phyloP scores from a whole-genome alignment of 1,139 yeast species.

The Pichia inconspicua region DNA sequence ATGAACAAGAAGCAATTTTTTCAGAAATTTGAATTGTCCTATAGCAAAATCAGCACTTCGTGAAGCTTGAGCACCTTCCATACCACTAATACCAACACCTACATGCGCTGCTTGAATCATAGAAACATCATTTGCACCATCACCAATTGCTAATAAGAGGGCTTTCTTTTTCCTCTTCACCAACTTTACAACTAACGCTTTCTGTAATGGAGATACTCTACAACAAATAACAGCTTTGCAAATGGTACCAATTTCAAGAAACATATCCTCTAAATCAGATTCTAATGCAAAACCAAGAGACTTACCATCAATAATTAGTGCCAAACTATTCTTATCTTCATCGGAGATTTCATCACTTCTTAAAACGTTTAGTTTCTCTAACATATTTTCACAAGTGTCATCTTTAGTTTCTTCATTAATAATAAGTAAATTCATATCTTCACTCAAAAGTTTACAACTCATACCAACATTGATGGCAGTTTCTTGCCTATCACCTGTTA shows the following conservation, averaged over 20 bases:
- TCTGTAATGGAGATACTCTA: slow-evolving; percentile 95
- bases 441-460: slow-evolving; percentile 90
- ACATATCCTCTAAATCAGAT: slow-evolving; percentile 66
- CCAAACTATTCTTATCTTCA: slow-evolving; percentile 72
- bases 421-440: slow-evolving; percentile 89
- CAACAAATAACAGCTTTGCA: slow-evolving; percentile 97
- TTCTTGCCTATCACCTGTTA: slow-evolving; percentile 97
- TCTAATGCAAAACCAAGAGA: slow-evolving; percentile 83
- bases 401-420: slow-evolving; percentile 80
- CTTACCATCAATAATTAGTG: slow-evolving; percentile 89
- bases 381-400: slow-evolving; percentile 63
- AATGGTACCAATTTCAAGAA: slow-evolving; percentile 71
- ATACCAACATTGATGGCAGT: slow-evolving; percentile 99
- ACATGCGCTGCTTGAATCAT: slow-evolving; percentile 99
- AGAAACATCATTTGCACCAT: slow-evolving; percentile 97
- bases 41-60: slow-evolving; percentile 95
- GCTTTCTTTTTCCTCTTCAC: slow-evolving; percentile 77
- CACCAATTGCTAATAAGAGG: slow-evolving; percentile 86
- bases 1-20: slow-evolving; percentile 79
- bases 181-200: slow-evolving; percentile 90
- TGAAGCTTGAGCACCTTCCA: slow-evolving; percentile 99
- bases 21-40: slow-evolving; percentile 86
- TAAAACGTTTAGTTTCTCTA: slow-evolving; percentile 71
- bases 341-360: slow-evolving; percentile 55
- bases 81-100: slow-evolving; percentile 97